Percentiles rank a stretch among this genome's conserved stretches.
Conservation (phyloP, 345 rosid species). For the Arabis alpina region DNA sequence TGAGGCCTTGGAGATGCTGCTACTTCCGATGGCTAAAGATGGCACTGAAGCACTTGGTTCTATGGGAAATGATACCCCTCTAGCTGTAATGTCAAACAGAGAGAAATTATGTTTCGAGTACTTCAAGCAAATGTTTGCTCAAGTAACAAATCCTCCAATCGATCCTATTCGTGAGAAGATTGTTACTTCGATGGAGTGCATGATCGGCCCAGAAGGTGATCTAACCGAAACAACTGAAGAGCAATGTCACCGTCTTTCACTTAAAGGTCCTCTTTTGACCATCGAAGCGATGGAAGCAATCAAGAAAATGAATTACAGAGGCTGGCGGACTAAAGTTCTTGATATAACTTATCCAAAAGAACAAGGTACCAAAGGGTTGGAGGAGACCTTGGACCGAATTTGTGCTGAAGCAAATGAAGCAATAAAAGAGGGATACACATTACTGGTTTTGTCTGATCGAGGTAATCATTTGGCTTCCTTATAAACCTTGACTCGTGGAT, state of each 20-base stretch:
- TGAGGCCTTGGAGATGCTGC: constrained; percentile 96
- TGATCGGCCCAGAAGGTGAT: constrained; percentile 99
- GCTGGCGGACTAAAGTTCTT: constrained; percentile 87
- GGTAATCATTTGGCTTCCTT: constrained; percentile 52
- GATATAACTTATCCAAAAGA: constrained; percentile 87
- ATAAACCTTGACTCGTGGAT: neutral
- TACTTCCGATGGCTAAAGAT: constrained; percentile 99
- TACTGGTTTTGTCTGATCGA: constrained; percentile 94
- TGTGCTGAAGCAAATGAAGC: constrained; percentile 90
- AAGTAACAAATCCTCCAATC: constrained; percentile 98
- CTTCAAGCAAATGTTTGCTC: constrained; percentile 99
- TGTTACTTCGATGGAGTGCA: constrained; percentile 99
- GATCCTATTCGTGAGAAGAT: constrained; percentile 99
- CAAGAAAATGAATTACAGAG: constrained; percentile 88
- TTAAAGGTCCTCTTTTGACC: constrained; percentile 84
- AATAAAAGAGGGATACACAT: constrained; percentile 80
- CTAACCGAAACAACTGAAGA: constrained; percentile 97
- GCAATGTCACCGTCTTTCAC: constrained; percentile 94
- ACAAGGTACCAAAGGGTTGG: constrained; percentile 86
- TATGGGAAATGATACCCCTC: constrained; percentile 98
- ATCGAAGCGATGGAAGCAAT: constrained; percentile 82
- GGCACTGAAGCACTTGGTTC: constrained; percentile 98
- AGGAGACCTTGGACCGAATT: constrained; percentile 84
- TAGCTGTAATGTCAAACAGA: constrained; percentile 94
- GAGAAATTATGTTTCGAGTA: constrained; percentile 93